These are phyloP conservation scores for Boletus holoroseus DNA, from an alignment of 1,284 basidiomycete genomes.

Conservation along the genomic window DNA sequence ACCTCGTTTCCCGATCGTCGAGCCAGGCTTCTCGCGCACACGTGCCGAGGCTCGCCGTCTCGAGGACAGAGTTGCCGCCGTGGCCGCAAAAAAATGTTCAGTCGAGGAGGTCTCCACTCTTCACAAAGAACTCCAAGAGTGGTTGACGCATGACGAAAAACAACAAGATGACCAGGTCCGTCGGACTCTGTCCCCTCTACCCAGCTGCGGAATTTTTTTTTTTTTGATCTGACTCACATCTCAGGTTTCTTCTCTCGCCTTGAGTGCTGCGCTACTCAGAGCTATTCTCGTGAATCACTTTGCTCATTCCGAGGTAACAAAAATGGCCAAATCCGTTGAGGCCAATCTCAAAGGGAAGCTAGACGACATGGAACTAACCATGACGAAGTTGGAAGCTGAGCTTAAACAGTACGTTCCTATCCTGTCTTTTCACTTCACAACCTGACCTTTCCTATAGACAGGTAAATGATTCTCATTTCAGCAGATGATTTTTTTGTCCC, in stretches of 20 bases:
- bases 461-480: constrained; percentile 16
- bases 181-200: constrained; percentile 21
- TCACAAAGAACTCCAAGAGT: constrained; percentile 68
- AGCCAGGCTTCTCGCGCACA: constrained; percentile 38
- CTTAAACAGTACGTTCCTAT: constrained; percentile 55
- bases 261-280: constrained; percentile 63
- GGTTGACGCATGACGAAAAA: constrained; percentile 56
- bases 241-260: constrained; percentile 58
- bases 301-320: constrained; percentile 68
- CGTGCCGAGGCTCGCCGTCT: constrained; percentile 58
- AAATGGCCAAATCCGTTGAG: constrained; percentile 57
- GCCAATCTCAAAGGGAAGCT: constrained; percentile 54
- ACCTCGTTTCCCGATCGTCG: constrained; percentile 38
- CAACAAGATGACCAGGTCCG: constrained; percentile 52
- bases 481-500: constrained; percentile 3
- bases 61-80: constrained; percentile 69
- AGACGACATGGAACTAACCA: constrained; percentile 54
- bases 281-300: constrained; percentile 76
- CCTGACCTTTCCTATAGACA: constrained; percentile 32
- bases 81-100: constrained; percentile 78
- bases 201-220: constrained; percentile 34
- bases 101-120: constrained; percentile 73
- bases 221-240: constrained; percentile 12
- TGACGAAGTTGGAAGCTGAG: constrained; percentile 59
- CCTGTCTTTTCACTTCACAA: constrained; percentile 12